These are phyloP conservation scores for Candida tammaniensis DNA, from an alignment of 805 yeast species.

Conservation along the genomic window DNA sequence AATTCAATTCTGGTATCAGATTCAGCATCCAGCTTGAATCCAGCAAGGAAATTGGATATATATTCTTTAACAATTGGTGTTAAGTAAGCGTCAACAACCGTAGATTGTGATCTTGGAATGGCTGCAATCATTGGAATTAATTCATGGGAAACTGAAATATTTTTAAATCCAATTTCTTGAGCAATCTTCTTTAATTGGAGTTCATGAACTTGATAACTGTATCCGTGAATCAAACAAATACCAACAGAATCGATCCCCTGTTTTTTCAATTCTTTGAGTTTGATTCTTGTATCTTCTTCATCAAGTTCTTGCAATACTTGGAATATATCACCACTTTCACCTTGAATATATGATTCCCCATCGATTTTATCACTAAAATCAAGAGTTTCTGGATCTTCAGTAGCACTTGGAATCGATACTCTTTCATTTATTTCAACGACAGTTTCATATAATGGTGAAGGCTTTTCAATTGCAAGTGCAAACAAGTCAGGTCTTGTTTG, in stretches of 20 bases:
- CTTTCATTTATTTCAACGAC: conserved; percentile 20
- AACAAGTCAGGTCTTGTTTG: conserved; percentile 21
- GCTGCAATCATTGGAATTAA: conserved; percentile 78
- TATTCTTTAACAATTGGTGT: conserved; percentile 76
- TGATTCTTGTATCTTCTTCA: conserved; percentile 35
- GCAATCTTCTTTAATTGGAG: conserved; percentile 43
- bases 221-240: conserved; percentile 69
- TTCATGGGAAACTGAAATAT: conserved; percentile 65
- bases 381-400: conserved; percentile 40
- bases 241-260: conserved; percentile 69
- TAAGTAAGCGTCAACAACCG: conserved; percentile 78
- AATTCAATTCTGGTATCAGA: conserved; percentile 20
- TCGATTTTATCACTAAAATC: conserved; percentile 13
- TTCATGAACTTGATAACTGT: conserved; percentile 73
- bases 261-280: conserved; percentile 44
- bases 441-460: conserved; percentile 13
- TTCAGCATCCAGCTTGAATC: conserved; percentile 51
- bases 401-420: conserved; percentile 22
- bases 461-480: conserved; percentile 15
- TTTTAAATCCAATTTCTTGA: conserved; percentile 58
- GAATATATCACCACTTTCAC: conserved; percentile 67
- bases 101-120: conserved; percentile 72
- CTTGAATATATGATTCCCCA: conserved; percentile 42
- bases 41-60: conserved; percentile 56
- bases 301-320: conserved; percentile 55